Evolutionary conservation across 179 eudicot species (phyloP).

Genomic region (Drosera spatulata): DNA sequence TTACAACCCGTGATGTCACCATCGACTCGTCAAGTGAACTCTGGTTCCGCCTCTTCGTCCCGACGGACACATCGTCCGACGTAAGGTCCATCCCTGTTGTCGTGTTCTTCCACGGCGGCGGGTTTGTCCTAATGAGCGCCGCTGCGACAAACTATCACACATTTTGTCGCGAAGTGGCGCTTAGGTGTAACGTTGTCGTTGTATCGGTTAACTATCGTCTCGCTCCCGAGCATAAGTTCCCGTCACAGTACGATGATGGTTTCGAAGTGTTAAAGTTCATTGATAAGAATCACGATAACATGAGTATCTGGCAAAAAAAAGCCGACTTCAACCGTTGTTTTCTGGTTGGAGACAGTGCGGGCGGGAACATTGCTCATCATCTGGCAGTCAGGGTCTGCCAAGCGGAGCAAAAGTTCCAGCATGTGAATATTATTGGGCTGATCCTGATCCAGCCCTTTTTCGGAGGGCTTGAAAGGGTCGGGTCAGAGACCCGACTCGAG

Average conservation of each 20-base stretch:
- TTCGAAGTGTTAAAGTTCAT: constrained; percentile 38
- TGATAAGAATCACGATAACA: constrained; percentile 7
- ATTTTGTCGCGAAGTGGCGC: constrained; percentile 34
- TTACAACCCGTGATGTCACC: constrained; percentile 30
- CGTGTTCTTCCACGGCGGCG: constrained; percentile 55
- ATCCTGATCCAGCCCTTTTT: constrained; percentile 70
- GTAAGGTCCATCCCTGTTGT: constrained; percentile 16
- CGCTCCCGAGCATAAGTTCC: constrained; percentile 43
- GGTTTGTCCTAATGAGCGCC: constrained; percentile 26
- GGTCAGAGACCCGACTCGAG: constrained; percentile 31
- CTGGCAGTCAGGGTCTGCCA: constrained; percentile 20
- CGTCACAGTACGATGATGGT: constrained; percentile 49
- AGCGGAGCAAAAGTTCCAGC: constrained; percentile 11
- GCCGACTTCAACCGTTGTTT: constrained; percentile 34
- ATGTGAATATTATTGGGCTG: constrained; percentile 38
- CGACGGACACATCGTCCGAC: constrained; percentile 2
- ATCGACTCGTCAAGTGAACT: constrained; percentile 40
- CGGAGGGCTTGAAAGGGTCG: constrained; percentile 46
- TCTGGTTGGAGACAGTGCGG: constrained; percentile 60
- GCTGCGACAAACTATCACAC: constrained; percentile 23
- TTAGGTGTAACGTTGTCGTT: constrained; percentile 19
- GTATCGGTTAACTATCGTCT: constrained; percentile 46
- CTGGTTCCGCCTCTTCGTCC: constrained; percentile 47
- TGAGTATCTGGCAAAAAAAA: constrained; percentile 22
- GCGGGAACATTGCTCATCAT: constrained; percentile 48